Percentiles rank a stretch among this genome's conserved stretches.
Evolutionary conservation across 345 rosid species (phyloP).

Genomic region (Schrenkiella parvula): DNA sequence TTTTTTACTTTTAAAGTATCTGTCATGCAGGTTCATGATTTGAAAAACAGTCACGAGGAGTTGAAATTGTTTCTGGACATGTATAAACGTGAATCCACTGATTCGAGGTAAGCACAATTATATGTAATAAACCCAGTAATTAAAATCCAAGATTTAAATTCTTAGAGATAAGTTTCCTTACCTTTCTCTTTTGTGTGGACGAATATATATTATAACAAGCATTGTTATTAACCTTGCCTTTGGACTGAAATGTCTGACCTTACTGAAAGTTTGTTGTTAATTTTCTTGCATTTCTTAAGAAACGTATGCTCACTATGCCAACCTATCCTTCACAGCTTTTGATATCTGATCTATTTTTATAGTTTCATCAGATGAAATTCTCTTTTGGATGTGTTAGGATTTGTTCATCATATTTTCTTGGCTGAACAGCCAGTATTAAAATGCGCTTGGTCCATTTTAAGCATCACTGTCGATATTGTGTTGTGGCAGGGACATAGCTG

Average conservation of each 20-base stretch:
- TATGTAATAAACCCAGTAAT: background rate
- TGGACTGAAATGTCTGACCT: background rate
- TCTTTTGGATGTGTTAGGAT: background rate
- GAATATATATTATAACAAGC: background rate
- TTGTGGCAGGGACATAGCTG: constrained; percentile 58
- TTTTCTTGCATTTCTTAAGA: background rate
- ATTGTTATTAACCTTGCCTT: background rate
- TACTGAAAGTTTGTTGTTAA: constrained; percentile 5
- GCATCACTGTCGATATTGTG: constrained; percentile 8
- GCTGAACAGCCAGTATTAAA: background rate
- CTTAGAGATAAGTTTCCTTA: background rate
- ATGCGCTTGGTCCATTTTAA: constrained; percentile 11
- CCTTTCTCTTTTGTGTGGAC: background rate
- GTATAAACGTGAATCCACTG: constrained; percentile 77
- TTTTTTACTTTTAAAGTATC: constrained; percentile 10
- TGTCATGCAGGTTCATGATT: constrained; percentile 63
- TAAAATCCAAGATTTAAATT: background rate
- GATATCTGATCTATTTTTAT: background rate
- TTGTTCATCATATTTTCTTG: background rate
- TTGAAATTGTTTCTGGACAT: constrained; percentile 79
- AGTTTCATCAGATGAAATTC: background rate
- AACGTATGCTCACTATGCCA: background rate
- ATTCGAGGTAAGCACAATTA: constrained; percentile 49
- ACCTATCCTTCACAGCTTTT: background rate
- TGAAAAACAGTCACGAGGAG: constrained; percentile 63